Base-by-base conservation (phyloP, 1,284 basidiomycete species). In the Calocybe gambosa region DNA sequence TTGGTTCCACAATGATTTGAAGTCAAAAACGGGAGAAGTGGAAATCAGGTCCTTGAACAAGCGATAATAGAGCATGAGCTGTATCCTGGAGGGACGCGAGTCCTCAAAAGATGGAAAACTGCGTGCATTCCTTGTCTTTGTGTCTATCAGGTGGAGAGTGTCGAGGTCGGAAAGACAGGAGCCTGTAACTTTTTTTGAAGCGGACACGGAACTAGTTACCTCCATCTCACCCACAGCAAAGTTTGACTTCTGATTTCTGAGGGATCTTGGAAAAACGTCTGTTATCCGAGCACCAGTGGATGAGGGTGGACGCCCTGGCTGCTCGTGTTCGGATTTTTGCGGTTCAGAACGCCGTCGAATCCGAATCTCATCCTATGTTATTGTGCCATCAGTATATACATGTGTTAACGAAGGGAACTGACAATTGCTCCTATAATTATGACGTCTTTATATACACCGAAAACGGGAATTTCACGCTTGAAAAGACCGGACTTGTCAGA, bases 1-100 rank as follows among this genome's bases (percentile, higher is more conserved):
- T 41, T 68, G 69, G 4, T 53, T 55, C 78, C 87, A 91, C 9
- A 89, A 52, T 0, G 56, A 46, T 16, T 58, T 41, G 55, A 86
- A 88, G 53, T 83, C 70, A 51, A 81, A 73, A 1, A 67, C 61
- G 1, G 55, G 54, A 21, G 69, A 57, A 0, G 63, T 60, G 2
- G 70, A 60, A 13, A 85, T 58, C 10, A 86, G 64, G 15, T 62
- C 64, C 33, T 75, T 73, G 10, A 93, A 67, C 37, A 93, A 75
- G 41, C 82, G 81, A 57, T 83, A 78, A 62, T 93, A 93, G 23
- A 91, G 62, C 88, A 92, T 92, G 3, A 93, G 73, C 61, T 93
- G 90, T 15, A 90, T 65, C n/a, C 77, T 77, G 0, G 89, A 78
- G 0, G 80, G 65, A 12, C 78, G 58, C 0, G 80, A 74, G 57